Evolutionary conservation across 345 rosid genomes (phyloP).

Genomic region (Carallia pectinifolia): DNA sequence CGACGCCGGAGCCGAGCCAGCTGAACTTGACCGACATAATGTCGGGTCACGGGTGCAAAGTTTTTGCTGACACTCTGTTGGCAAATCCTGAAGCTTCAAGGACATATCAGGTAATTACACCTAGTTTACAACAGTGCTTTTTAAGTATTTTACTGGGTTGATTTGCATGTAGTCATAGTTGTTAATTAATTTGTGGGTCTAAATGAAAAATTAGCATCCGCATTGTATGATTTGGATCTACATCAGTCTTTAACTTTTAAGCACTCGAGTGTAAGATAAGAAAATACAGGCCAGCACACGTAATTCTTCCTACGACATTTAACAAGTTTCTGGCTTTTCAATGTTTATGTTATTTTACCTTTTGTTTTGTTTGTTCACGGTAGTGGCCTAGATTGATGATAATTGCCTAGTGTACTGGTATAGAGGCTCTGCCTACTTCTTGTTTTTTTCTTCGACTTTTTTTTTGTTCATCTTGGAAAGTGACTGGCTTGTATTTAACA

Average conservation of each 20-base stretch:
- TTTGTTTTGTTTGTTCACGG: too few species aligned
- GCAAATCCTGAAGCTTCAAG: slow-evolving; percentile 56
- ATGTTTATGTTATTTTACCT: neutral
- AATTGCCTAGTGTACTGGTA: too few species aligned
- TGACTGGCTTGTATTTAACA: too few species aligned
- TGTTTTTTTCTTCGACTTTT: too few species aligned
- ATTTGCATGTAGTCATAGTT: neutral
- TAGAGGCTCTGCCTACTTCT: too few species aligned
- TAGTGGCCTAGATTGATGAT: too few species aligned
- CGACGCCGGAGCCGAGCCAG: slow-evolving; percentile 70
- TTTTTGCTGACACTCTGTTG: slow-evolving; percentile 70
- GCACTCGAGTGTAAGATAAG: too few species aligned
- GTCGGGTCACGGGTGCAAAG: slow-evolving; percentile 91
- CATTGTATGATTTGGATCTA: neutral
- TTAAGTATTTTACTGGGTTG: too few species aligned
- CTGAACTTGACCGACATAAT: slow-evolving; percentile 70
- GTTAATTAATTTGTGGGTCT: neutral
- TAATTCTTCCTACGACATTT: too few species aligned
- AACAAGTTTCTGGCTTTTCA: neutral
- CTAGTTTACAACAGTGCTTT: too few species aligned
- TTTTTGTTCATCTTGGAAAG: too few species aligned
- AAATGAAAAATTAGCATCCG: neutral
- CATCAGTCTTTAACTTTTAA: neutral
- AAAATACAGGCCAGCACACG: too few species aligned
- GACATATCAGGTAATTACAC: slow-evolving; percentile 53